Evolutionary conservation across 2,329 filamentous ascomycete genomes (phyloP).

Genomic region (Alternaria angustiovoidea): DNA sequence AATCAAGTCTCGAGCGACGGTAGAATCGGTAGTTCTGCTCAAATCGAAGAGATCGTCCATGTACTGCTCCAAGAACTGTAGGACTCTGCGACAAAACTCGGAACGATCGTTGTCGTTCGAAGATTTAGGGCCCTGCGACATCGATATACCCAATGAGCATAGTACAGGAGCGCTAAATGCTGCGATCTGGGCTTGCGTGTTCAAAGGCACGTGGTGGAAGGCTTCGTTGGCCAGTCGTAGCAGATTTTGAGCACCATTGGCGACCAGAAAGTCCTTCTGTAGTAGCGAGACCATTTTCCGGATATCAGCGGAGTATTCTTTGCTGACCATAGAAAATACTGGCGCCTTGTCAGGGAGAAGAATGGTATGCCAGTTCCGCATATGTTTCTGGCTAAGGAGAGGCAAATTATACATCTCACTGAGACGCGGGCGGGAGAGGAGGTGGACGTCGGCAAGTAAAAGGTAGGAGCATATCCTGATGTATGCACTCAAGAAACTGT

Average conservation of each 20-base stretch:
- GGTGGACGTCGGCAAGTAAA: conserved; percentile 34
- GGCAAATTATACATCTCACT: conserved; percentile 26
- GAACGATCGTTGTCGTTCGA: conserved; percentile 21
- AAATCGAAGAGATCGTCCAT: conserved; percentile 39
- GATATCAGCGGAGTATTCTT: conserved; percentile 37
- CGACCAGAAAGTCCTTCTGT: conserved; percentile 33
- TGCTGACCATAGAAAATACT: conserved; percentile 38
- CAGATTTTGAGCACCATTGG: conserved; percentile 38
- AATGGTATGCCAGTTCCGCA: conserved; percentile 35
- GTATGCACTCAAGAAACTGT: conserved; percentile 40
- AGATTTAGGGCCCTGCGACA: conserved; percentile 21
- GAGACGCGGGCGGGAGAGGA: conserved; percentile 27
- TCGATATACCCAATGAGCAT: conserved; percentile 31
- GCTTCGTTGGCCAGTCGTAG: conserved; percentile 31
- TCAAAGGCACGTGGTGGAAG: conserved; percentile 28
- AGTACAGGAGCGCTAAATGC: conserved; percentile 28
- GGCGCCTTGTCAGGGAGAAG: conserved; percentile 34
- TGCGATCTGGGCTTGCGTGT: conserved; percentile 29
- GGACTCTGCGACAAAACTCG: conserved; percentile 29
- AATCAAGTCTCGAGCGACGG: conserved; percentile 37
- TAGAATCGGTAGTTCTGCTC: conserved; percentile 37
- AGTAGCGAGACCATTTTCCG: conserved; percentile 30
- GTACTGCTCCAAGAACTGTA: conserved; percentile 42
- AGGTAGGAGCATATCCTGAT: conserved; percentile 37
- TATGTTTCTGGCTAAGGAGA: conserved; percentile 41